Percentiles rank a stretch among this genome's conserved stretches.
These are phyloP conservation scores for Dalbergia cultrata DNA, from an alignment of 306 rosid genomes.

Conservation along the genomic window DNA sequence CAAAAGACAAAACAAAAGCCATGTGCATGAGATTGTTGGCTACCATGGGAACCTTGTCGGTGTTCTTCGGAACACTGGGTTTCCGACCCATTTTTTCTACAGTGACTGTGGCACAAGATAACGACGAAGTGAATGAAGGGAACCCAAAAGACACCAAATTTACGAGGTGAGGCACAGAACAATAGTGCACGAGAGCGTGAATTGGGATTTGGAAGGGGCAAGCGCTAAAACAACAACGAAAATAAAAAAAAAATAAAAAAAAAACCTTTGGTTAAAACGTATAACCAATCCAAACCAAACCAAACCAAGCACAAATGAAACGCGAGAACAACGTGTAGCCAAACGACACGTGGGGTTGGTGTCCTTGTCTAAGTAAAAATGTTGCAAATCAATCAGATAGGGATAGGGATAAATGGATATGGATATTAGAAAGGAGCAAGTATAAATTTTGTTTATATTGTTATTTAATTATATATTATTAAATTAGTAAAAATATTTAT, in stretches of 20 bases:
- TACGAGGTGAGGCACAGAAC: neutral
- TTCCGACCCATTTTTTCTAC: constrained; percentile 51
- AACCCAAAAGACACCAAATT: neutral
- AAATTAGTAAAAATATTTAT: no score
- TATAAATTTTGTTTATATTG: no score
- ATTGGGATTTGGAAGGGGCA: constrained; percentile 9
- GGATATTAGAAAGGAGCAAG: no score
- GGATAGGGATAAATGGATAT: no score
- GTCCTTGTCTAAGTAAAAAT: neutral
- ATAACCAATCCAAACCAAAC: neutral
- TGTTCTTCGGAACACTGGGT: constrained; percentile 31
- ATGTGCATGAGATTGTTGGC: neutral
- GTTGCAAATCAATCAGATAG: no score
- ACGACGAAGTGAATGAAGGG: neutral
- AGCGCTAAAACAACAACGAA: neutral
- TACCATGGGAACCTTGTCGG: constrained; percentile 31
- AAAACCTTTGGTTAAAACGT: neutral
- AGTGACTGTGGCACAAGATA: neutral
- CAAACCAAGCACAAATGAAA: neutral
- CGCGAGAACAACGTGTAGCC: neutral
- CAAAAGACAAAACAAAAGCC: neutral
- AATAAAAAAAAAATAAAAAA: no score
- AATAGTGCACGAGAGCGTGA: neutral
- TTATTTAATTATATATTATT: no score
- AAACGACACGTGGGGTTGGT: neutral